Evolutionary conservation across 345 rosid genomes (phyloP), one percentile per base, ranked within the genome.

Genomic region (Populus davidiana): DNA sequence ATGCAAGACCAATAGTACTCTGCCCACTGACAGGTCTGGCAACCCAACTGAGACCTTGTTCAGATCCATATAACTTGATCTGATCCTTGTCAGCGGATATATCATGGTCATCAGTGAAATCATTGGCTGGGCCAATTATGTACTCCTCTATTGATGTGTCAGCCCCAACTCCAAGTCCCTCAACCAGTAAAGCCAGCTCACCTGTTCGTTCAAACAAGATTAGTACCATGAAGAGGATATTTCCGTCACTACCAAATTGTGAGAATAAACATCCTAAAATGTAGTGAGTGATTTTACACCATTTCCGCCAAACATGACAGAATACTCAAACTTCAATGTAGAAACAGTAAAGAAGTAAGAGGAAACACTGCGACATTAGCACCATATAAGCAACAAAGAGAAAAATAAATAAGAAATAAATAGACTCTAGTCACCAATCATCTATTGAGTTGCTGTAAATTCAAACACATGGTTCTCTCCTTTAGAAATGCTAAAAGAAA

Each of bases 121-220:
- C 95, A 79, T 79, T 85, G 29, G 87, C 91, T 2, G 97, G 94
- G 61, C 93, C 94, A 61, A 96, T 92, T 75, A 96, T 86, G 79
- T 96, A 96, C 77, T 96, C 93, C 89, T 96, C 97, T 78, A 92
- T 81, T 9, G 97, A 91, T 54, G 93, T 88, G 39, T 96, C 98
- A 79, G 85, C 87, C 49, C 99, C 99, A 44, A 91, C 85, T 62
- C 91, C 92, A 74, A 96, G 93, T 50, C 99, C 99, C 87, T 96
- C 99, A 29, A 91, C 94, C 84, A 94, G 86, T 83, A 96, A 88
- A 81, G 98, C 97, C 98, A 93, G 88, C 90, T 96, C 99, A 88
- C 99, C 99, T 96, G 96, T 86, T 71, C 67, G 85, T 50, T 68
- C 59, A 7, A 79, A 71, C 74, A 81, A 69, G 52, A 77, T 82